phyloP scores from a whole-genome alignment of 257 asterid genomes.

The Paulownia fortunei region DNA sequence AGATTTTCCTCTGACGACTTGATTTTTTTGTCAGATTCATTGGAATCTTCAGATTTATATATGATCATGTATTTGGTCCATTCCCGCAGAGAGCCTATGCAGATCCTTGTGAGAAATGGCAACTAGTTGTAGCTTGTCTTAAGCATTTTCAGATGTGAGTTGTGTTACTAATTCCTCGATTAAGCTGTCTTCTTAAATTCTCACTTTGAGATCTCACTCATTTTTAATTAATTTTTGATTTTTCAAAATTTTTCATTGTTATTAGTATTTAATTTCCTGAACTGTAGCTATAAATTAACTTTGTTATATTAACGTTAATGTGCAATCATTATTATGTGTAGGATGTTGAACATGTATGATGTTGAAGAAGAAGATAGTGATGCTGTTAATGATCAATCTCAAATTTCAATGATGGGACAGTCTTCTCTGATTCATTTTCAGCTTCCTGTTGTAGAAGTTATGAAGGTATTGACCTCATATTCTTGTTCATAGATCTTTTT shows the following conservation, averaged over 20 bases:
- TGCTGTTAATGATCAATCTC: slow-evolving; percentile 65
- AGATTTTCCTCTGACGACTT: slow-evolving; percentile 24
- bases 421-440: slow-evolving; percentile 68
- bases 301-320: slow-evolving; percentile 24
- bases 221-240: background rate
- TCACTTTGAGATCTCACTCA: slow-evolving; percentile 7
- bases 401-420: slow-evolving; percentile 58
- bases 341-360: slow-evolving; percentile 92
- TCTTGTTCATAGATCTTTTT: slow-evolving; percentile 20
- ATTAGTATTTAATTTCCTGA: slow-evolving; percentile 1
- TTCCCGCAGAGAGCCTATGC: slow-evolving; percentile 97
- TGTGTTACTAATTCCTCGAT: slow-evolving; percentile 27
- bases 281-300: slow-evolving; percentile 22
- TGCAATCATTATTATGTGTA: slow-evolving; percentile 43
- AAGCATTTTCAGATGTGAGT: slow-evolving; percentile 87
- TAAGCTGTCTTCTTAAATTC: slow-evolving; percentile 12
- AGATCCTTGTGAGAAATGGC: slow-evolving; percentile 95
- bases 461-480: slow-evolving; percentile 64
- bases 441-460: slow-evolving; percentile 81
- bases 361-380: slow-evolving; percentile 81
- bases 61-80: slow-evolving; percentile 95
- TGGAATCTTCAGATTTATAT: slow-evolving; percentile 93
- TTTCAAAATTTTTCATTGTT: background rate
- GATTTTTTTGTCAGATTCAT: slow-evolving; percentile 65
- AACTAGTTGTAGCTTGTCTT: slow-evolving; percentile 84